Evolutionary conservation across 495 filamentous ascomycete genomes (phyloP).

Genomic region (Peziza echinospora): DNA sequence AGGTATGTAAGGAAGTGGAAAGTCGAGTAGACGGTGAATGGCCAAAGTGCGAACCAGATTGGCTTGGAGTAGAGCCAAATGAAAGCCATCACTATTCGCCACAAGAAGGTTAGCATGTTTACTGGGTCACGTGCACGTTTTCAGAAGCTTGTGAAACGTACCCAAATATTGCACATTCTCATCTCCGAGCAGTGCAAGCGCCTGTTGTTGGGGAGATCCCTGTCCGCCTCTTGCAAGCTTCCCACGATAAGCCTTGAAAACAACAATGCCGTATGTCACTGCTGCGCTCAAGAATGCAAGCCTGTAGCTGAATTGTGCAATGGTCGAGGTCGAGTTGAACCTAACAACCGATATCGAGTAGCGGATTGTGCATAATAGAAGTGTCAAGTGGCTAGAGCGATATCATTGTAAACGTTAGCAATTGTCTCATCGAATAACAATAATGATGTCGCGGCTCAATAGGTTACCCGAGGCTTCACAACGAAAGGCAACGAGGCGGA

Average conservation of each 20-base stretch:
- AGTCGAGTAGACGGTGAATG: constrained; percentile 89
- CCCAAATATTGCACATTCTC: constrained; percentile 96
- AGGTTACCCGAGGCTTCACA: background rate
- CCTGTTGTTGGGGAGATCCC: constrained; percentile 33
- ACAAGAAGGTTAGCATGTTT: constrained; percentile 6
- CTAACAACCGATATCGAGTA: constrained; percentile 65
- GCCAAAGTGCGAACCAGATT: constrained; percentile 70
- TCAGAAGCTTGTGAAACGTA: constrained; percentile 27
- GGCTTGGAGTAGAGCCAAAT: constrained; percentile 88
- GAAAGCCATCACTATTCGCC: constrained; percentile 69
- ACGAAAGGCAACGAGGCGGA: no score
- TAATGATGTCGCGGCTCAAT: background rate
- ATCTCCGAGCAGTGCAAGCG: constrained; percentile 47
- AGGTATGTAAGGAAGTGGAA: constrained; percentile 89
- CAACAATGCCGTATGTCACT: constrained; percentile 88
- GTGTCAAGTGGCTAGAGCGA: constrained; percentile 45
- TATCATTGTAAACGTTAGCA: constrained; percentile 4
- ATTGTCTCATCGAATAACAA: background rate
- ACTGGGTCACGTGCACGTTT: constrained; percentile 1
- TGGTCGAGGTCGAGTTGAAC: constrained; percentile 53
- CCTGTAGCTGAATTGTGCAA: constrained; percentile 68
- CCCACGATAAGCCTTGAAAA: constrained; percentile 92
- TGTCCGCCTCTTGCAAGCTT: constrained; percentile 43
- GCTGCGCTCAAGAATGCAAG: constrained; percentile 72
- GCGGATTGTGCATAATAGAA: constrained; percentile 60